These are phyloP conservation scores for Coniella vitis DNA, from an alignment of 2,329 filamentous ascomycete species.

Conservation along the genomic window DNA sequence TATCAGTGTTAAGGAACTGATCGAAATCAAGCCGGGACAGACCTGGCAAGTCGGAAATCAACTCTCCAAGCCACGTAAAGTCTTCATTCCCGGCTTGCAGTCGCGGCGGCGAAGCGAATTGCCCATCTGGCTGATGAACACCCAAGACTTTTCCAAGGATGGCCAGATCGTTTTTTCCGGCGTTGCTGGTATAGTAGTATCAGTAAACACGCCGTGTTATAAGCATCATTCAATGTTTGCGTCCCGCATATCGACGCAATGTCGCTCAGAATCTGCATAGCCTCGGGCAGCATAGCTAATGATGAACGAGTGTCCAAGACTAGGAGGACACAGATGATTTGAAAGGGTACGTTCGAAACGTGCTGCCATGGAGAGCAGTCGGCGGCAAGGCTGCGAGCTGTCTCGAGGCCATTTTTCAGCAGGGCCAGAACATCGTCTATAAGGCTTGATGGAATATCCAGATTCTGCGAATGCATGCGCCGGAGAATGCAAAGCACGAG, in stretches of 20 bases:
- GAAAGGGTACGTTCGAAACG: slow-evolving; percentile 53
- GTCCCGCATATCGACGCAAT: slow-evolving; percentile 38
- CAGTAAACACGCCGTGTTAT: slow-evolving; percentile 47
- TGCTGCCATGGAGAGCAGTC: slow-evolving; percentile 49
- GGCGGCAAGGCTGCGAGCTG: slow-evolving; percentile 38
- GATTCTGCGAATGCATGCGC: slow-evolving; percentile 43
- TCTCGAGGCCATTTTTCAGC: slow-evolving; percentile 36
- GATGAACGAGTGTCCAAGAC: slow-evolving; percentile 47
- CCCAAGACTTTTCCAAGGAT: slow-evolving; percentile 32
- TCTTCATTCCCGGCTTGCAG: slow-evolving; percentile 24
- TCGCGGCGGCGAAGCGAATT: slow-evolving; percentile 4
- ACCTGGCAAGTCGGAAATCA: slow-evolving; percentile 37
- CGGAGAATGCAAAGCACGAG: slow-evolving; percentile 49
- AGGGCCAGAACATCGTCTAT: slow-evolving; percentile 42
- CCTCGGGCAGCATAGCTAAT: slow-evolving; percentile 40
- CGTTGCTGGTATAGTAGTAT: slow-evolving; percentile 43
- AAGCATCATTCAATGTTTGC: slow-evolving; percentile 42
- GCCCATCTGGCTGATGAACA: slow-evolving; percentile 25
- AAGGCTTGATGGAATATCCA: slow-evolving; percentile 34
- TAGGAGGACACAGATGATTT: slow-evolving; percentile 48
- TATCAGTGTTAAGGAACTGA: slow-evolving; percentile 22
- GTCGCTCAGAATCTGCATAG: slow-evolving; percentile 39
- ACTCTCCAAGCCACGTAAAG: slow-evolving; percentile 34
- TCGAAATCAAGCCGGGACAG: slow-evolving; percentile 38
- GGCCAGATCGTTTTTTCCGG: slow-evolving; percentile 37